Evolutionary conservation across 441 rosid genomes (phyloP).

Genomic region (Adansonia rubrostipa): DNA sequence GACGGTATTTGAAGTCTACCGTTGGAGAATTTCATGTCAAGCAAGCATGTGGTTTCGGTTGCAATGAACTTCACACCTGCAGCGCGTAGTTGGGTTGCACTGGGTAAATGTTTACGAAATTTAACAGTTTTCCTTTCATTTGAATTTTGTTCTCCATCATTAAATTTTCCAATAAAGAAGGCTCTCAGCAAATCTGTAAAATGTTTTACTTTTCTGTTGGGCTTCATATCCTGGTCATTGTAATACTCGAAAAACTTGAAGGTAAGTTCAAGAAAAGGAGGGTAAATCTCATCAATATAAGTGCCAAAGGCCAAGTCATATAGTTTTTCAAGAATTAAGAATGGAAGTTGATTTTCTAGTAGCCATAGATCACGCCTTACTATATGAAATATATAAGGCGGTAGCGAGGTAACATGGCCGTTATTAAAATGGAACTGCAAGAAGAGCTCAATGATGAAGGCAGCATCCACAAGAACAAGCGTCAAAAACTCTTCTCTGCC

Average conservation of each 20-base stretch:
- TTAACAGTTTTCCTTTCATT: too few species aligned
- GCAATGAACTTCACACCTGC: too few species aligned
- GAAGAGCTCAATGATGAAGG: not conserved
- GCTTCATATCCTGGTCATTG: not conserved
- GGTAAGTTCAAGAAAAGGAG: not conserved
- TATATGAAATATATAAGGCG: accelerated
- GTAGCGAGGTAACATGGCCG: not conserved
- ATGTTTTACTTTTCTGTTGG: not conserved
- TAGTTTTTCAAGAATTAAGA: not conserved
- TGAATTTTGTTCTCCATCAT: not conserved
- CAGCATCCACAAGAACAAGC: not conserved
- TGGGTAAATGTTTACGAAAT: too few species aligned
- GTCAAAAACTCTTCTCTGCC: not conserved
- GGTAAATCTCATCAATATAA: not conserved
- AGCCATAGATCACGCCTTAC: not conserved
- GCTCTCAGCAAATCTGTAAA: not conserved
- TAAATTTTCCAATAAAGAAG: not conserved
- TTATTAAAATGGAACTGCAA: not conserved
- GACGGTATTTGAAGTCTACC: too few species aligned
- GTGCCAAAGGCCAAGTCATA: not conserved
- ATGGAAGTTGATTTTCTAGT: not conserved
- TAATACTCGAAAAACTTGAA: not conserved
- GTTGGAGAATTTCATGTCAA: too few species aligned
- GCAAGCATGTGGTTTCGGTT: too few species aligned
- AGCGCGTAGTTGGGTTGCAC: too few species aligned